Base-by-base conservation (phyloP, 2,329 filamentous ascomycete genomes). In the Diaporthe velutina region DNA sequence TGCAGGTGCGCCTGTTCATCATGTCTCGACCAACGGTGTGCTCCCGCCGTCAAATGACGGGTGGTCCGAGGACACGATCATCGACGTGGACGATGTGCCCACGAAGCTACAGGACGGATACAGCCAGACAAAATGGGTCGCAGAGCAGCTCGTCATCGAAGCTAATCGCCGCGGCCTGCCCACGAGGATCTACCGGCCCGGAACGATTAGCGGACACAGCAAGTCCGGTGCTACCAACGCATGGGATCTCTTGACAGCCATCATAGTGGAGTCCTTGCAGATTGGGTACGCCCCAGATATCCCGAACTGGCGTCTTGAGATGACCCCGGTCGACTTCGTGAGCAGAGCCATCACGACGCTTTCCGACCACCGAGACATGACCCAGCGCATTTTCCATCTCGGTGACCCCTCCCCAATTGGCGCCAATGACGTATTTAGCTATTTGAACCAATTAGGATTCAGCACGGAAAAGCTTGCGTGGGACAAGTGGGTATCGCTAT, bases 271-370 rank as follows among this genome's bases (percentile, higher is more conserved):
- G 81, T 95, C 94, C 0, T 87, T 96, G 50, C 91, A 93, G 70
- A 87, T 96, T 4, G 93, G 93, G 8, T 89, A 90, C 77, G 90
- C 90, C 1, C 94, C 94, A 0, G 88, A 94, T 71, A 91, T 95
- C 5, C 88, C 93, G 67, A 91, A 91, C 55, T 96, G 94, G 94
- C 90, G 92, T 67, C 90, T 93, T 1, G 94, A 96, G 84, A 96
- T 96, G 94, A 95, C 94, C 0, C 94, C 94, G 0, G 94, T 95
- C 19, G 94, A 96, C 82, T 95, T 94, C 79, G 93, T 95, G 74
- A 94, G 92, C 83, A 91, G 91, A 77, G 91, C 93, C 5, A 94
- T 96, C 77, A 85, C 94, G 33, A 90, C 93, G 25, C 88, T 96
- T 28, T 89, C 92, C 54, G 91, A 93, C 77, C 88, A 94, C 74